Evolutionary conservation across 2,329 filamentous ascomycete species (phyloP), one percentile per base, ranked within the genome.

Genomic region (Dothiorella sarmentorum): DNA sequence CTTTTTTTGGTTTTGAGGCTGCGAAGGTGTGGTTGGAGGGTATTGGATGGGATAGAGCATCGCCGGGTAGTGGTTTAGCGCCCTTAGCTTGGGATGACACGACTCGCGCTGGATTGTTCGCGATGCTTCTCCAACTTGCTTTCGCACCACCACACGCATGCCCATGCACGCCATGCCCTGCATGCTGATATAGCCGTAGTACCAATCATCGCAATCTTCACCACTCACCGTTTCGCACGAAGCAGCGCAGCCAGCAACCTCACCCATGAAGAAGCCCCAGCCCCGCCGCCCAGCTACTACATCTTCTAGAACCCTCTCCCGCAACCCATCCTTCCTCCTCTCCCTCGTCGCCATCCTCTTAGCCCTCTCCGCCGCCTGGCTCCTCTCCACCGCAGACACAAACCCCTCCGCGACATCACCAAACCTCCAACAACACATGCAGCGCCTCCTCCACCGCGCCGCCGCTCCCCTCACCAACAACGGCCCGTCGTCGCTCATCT

Each of bases 391-490:
- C 49, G 22, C 35, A 5, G 18, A 13, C 9, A 13, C n/a, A 5
- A n/a, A 13, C 35, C 1, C 24, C 2, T 15, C 11, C 49, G 33
- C 45, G 2, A n/a, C n/a, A n/a, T n/a, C n/a, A n/a, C n/a, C n/a
- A n/a, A n/a, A n/a, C n/a, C n/a, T n/a, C n/a, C n/a, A n/a, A n/a
- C 22, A 38, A 35, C 47, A 52, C 47, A 52, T 52, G 47, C 47
- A 52, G 47, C 47, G 20, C 31, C 7, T 44, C 31, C 7, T 18
- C 47, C 20, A 26, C 45, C 27, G 18, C 45, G 29, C 29, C 31
- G 4, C 29, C 3, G 18, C 45, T n/a, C 47, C 47, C 20, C 49
- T 38, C 33, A 11, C 10, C n/a, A 17, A 31, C 26, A 17, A 1
- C 4, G 5, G 26, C 26, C n/a, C 13, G 6, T 17, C 43, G 15